Percentiles rank a stretch among this genome's conserved stretches.
phyloP scores from a whole-genome alignment of 139 green algal species.

The Eudorina sp. region DNA sequence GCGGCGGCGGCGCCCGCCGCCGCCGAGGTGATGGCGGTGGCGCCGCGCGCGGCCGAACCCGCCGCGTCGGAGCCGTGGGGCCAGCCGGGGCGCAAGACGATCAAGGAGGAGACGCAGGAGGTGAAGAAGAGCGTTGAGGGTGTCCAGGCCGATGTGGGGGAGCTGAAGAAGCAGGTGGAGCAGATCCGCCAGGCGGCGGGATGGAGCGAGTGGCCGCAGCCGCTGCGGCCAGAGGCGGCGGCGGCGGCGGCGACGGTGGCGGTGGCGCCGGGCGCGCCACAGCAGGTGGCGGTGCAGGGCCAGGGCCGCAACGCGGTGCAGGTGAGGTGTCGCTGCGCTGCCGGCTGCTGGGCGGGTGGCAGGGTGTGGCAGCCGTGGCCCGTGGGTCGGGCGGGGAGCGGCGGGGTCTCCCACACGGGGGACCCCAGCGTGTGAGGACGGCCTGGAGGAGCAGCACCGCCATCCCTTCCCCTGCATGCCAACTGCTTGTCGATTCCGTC shows the following conservation, averaged over 20 bases:
- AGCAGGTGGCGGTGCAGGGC: background rate
- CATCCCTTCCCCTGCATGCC: too few relatives aligned
- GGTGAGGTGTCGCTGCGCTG: too few relatives aligned
- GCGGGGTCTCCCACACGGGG: too few relatives aligned
- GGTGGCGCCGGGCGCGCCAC: background rate
- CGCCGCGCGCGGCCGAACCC: background rate
- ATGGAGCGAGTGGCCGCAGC: conserved; percentile 20
- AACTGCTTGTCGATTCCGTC: too few relatives aligned
- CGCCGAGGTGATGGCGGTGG: background rate
- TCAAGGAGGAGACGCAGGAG: conserved; percentile 43
- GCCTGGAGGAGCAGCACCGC: too few relatives aligned
- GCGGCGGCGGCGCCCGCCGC: background rate
- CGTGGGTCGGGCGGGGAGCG: too few relatives aligned
- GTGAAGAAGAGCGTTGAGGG: background rate
- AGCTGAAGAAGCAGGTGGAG: conserved; percentile 29
- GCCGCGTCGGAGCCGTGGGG: background rate
- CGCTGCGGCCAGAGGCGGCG: background rate
- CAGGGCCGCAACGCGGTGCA: conserved; percentile 17
- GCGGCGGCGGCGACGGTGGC: background rate
- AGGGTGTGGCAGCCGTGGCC: too few relatives aligned
- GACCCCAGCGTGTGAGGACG: too few relatives aligned
- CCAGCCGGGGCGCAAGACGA: conserved; percentile 15
- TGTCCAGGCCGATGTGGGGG: conserved; percentile 29
- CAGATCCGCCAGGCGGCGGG: background rate
- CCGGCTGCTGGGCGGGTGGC: too few relatives aligned